phyloP scores from a whole-genome alignment of 768 basidiomycete species.

The Lentinula sp. region DNA sequence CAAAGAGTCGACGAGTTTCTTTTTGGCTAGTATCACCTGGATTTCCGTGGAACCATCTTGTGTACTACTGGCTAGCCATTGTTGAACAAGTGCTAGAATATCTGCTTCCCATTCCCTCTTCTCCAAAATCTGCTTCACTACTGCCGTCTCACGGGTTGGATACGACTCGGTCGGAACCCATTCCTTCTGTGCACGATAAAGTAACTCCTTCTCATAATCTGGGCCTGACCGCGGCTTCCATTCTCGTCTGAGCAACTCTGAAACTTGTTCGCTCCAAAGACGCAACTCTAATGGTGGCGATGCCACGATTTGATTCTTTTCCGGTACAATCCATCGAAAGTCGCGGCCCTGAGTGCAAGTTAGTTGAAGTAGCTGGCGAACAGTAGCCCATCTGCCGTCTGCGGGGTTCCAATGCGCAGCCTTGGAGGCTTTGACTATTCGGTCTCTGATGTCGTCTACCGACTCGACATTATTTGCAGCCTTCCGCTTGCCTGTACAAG shows the following conservation, averaged over 20 bases:
- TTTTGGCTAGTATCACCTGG: neutral
- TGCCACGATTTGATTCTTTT: neutral
- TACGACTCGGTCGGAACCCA: neutral
- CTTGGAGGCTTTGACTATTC: neutral
- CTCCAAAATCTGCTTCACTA: neutral
- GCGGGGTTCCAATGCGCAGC: neutral
- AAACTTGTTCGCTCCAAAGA: neutral
- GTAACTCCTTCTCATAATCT: neutral
- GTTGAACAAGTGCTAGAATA: neutral
- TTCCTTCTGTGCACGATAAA: neutral
- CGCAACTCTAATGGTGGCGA: neutral
- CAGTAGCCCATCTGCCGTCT: neutral
- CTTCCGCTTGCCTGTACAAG: neutral
- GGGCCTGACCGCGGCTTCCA: neutral
- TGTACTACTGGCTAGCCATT: neutral
- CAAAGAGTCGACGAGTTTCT: neutral
- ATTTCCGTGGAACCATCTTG: neutral
- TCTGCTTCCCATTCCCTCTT: conserved; percentile 1
- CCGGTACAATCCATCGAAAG: neutral
- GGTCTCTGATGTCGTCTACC: neutral
- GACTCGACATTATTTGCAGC: too few relatives aligned
- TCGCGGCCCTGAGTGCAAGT: neutral
- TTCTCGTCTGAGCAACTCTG: neutral
- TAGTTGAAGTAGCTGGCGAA: neutral
- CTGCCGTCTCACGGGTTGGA: neutral